These are phyloP conservation scores for Colletotrichum shisoi DNA, from an alignment of 2,329 filamentous ascomycete genomes.

Conservation along the genomic window DNA sequence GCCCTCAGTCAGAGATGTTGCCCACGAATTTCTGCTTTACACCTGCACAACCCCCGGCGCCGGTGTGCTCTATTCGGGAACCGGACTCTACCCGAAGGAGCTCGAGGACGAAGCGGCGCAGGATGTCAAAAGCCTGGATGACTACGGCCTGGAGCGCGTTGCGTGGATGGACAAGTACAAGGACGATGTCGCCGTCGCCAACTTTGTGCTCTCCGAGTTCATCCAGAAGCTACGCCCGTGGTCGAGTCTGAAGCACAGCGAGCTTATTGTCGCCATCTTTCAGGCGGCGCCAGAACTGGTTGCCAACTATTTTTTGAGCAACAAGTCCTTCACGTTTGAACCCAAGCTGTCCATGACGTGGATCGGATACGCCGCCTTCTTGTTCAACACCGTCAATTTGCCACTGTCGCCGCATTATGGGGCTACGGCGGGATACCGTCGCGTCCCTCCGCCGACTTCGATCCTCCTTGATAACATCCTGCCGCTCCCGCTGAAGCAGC, in stretches of 20 bases:
- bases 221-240: slow-evolving; percentile 82
- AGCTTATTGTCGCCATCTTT: slow-evolving; percentile 83
- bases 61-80: slow-evolving; percentile 78
- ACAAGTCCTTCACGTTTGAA: slow-evolving; percentile 83
- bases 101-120: slow-evolving; percentile 59
- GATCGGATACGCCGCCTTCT: slow-evolving; percentile 90
- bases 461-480: slow-evolving; percentile 86
- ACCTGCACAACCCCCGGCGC: slow-evolving; percentile 77
- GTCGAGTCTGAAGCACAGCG: slow-evolving; percentile 79
- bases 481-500: slow-evolving; percentile 81
- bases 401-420: slow-evolving; percentile 78
- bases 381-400: slow-evolving; percentile 81
- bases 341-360: slow-evolving; percentile 92
- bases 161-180: slow-evolving; percentile 74
- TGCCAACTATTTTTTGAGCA: slow-evolving; percentile 84
- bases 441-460: slow-evolving; percentile 77
- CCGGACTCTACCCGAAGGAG: slow-evolving; percentile 84
- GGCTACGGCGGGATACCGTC: slow-evolving; percentile 66
- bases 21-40: slow-evolving; percentile 77
- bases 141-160: slow-evolving; percentile 73
- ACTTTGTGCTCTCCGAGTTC: slow-evolving; percentile 80
- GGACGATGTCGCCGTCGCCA: slow-evolving; percentile 76
- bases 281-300: slow-evolving; percentile 83
- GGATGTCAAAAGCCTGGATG: slow-evolving; percentile 55
- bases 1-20: slow-evolving; percentile 68